Percentiles rank a stretch among this genome's conserved stretches.
phyloP scores from a whole-genome alignment of 768 basidiomycete species.

The Boletus eberwhitei region DNA sequence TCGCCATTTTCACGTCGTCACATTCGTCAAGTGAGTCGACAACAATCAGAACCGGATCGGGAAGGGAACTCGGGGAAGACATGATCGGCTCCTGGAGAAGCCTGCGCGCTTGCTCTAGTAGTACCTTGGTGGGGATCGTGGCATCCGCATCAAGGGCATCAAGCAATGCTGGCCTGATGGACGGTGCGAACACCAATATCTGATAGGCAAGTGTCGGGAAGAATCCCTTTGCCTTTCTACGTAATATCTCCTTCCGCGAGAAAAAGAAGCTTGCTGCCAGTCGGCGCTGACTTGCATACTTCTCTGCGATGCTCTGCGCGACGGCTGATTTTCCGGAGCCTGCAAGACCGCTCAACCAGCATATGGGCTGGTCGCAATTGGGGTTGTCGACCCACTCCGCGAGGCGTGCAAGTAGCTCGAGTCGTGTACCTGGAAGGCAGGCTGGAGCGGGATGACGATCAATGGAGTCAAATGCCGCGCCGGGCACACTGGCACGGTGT shows the following conservation, averaged over 20 bases:
- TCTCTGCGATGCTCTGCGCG: constrained; percentile 29
- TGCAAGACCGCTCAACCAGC: constrained; percentile 25
- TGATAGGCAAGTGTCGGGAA: constrained; percentile 34
- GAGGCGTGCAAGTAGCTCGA: constrained; percentile 12
- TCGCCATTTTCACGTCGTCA: constrained; percentile 20
- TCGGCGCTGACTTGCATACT: constrained; percentile 12
- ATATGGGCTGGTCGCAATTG: constrained; percentile 3
- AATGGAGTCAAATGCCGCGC: too few species aligned
- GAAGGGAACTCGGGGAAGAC: constrained; percentile 5
- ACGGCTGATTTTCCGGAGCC: constrained; percentile 27
- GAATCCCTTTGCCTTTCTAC: constrained; percentile 22
- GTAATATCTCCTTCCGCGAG: constrained; percentile 21
- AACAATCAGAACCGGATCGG: constrained; percentile 19
- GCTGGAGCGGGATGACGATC: too few species aligned
- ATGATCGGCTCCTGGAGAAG: constrained; percentile 22
- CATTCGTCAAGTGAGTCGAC: constrained; percentile 26
- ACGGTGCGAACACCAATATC: constrained; percentile 18
- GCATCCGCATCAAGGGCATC: constrained; percentile 19
- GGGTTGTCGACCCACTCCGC: constrained; percentile 14
- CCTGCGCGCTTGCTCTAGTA: constrained; percentile 23
- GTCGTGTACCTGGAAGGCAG: constrained; percentile 20
- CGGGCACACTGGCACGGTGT: not conserved
- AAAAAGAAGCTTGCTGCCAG: constrained; percentile 37
- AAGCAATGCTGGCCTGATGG: constrained; percentile 13
- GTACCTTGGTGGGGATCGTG: constrained; percentile 21